A percentile compares a stretch with the other conserved stretches of the same genome.
These are phyloP conservation scores for Coniochaeta hoffmannii DNA, from an alignment of 2,329 filamentous ascomycete species.

Conservation along the genomic window DNA sequence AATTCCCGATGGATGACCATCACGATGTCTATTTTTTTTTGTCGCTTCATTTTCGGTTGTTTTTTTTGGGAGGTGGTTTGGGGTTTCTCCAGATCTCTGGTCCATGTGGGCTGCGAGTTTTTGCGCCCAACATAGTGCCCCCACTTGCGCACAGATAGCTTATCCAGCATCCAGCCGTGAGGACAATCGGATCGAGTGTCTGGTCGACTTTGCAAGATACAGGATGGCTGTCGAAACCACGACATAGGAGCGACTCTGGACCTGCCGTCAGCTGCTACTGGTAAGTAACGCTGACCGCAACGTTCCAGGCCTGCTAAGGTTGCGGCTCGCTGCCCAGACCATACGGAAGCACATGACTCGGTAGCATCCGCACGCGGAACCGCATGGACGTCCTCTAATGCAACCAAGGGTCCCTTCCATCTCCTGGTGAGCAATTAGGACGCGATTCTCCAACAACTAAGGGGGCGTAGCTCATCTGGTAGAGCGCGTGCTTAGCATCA, in stretches of 20 bases:
- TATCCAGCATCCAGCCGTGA: slow-evolving; percentile 56
- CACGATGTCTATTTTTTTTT: background rate
- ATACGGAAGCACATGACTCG: no score
- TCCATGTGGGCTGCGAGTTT: background rate
- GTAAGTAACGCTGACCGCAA: slow-evolving; percentile 83
- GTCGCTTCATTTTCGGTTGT: background rate
- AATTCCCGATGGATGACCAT: slow-evolving; percentile 21
- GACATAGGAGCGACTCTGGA: slow-evolving; percentile 79
- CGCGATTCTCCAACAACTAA: background rate
- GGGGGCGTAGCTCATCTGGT: background rate
- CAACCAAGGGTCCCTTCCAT: no score
- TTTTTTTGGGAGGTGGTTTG: background rate
- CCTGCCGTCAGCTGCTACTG: slow-evolving; percentile 67
- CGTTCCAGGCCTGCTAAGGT: no score
- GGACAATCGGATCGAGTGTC: slow-evolving; percentile 88
- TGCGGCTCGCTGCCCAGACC: no score
- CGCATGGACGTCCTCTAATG: no score
- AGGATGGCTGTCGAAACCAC: slow-evolving; percentile 85
- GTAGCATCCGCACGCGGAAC: background rate
- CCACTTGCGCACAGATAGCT: no score
- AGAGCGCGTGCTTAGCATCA: background rate
- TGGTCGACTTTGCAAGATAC: slow-evolving; percentile 75
- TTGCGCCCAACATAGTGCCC: background rate
- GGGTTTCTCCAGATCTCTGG: no score
- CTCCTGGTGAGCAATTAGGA: no score